Conservation (phyloP, 2,329 filamentous ascomycete genomes). For the Aspergillus ruber region DNA sequence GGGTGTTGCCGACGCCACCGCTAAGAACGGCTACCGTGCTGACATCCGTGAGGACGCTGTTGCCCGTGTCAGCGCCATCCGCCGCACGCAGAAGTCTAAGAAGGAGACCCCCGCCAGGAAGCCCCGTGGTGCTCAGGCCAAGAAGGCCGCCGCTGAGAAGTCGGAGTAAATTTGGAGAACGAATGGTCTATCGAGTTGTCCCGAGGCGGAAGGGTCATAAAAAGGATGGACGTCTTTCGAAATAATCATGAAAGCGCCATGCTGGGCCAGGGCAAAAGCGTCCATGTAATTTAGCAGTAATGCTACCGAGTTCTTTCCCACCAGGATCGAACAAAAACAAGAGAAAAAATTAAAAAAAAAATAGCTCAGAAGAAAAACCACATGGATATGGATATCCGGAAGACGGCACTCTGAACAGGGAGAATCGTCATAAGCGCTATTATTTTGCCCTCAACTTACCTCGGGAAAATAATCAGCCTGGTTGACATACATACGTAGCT, state of each 20-base stretch:
- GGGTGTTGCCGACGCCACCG: slow-evolving; percentile 72
- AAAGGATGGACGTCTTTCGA: slow-evolving; percentile 5
- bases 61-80: slow-evolving; percentile 79
- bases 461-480: slow-evolving; percentile 16
- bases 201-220: slow-evolving; percentile 1
- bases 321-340: slow-evolving; percentile 10
- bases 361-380: not conserved
- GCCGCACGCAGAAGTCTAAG: slow-evolving; percentile 67
- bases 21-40: slow-evolving; percentile 77
- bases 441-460: not conserved
- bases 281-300: slow-evolving; percentile 27
- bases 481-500: not conserved
- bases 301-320: slow-evolving; percentile 10
- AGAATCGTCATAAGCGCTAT: too few species aligned
- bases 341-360: slow-evolving; percentile 7
- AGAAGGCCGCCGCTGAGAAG: slow-evolving; percentile 53
- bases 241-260: slow-evolving; percentile 13
- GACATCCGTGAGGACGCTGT: slow-evolving; percentile 74
- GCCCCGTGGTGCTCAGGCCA: slow-evolving; percentile 70
- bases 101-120: slow-evolving; percentile 70
- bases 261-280: slow-evolving; percentile 19
- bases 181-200: not conserved
- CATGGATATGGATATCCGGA: not conserved
- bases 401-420: not conserved
- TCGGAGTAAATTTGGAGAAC: slow-evolving; percentile 25